Conservation (phyloP, 2,329 filamentous ascomycete species). For the Alternaria metachromatica region DNA sequence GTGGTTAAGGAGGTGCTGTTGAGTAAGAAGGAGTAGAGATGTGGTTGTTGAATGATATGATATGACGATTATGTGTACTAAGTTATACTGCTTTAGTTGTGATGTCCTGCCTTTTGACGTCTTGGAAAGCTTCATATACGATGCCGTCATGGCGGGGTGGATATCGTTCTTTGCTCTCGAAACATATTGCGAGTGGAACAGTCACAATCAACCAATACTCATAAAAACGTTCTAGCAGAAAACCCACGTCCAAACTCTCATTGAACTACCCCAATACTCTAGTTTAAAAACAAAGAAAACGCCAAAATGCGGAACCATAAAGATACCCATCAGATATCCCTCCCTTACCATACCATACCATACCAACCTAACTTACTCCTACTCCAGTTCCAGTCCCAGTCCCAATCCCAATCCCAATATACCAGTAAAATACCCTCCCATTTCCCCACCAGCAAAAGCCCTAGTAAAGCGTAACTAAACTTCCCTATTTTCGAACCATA, state of each 20-base stretch:
- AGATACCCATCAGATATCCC: background rate
- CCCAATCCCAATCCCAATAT: background rate
- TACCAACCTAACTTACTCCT: background rate
- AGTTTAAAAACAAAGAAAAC: background rate
- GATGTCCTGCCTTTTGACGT: background rate
- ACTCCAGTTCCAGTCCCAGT: background rate
- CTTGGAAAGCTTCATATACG: background rate
- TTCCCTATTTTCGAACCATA: background rate
- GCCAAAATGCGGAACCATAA: background rate
- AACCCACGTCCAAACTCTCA: background rate
- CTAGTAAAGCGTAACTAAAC: background rate
- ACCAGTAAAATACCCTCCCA: background rate
- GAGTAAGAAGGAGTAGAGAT: conserved; percentile 35
- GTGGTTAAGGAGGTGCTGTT: conserved; percentile 85
- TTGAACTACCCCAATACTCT: background rate
- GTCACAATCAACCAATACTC: background rate
- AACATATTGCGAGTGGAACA: background rate
- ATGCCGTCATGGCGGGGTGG: background rate
- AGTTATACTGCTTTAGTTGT: background rate
- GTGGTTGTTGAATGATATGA: background rate
- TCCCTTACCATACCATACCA: background rate
- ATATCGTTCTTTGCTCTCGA: too few relatives aligned
- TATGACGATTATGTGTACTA: background rate
- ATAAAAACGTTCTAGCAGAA: background rate
- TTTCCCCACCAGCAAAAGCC: background rate